Evolutionary conservation across 176 grass and related monocot species (phyloP).

Genomic region (Puya raimondii): DNA sequence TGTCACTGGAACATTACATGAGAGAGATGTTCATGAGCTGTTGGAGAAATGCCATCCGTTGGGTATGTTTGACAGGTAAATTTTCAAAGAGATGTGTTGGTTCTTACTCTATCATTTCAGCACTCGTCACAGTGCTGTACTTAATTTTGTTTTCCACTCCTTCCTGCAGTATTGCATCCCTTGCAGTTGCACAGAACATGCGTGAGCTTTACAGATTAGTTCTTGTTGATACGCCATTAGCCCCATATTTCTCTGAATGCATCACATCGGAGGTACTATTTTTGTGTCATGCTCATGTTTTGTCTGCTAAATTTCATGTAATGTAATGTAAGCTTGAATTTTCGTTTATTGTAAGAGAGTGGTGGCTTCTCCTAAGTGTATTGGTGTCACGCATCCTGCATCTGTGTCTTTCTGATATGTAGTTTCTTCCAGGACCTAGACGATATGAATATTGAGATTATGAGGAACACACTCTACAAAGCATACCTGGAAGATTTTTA

Average conservation of each 20-base stretch:
- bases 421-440: conserved; percentile 78
- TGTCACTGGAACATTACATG: conserved; percentile 93
- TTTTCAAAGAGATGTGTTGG: conserved; percentile 1
- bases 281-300: conserved; percentile 3
- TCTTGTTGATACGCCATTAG: conserved; percentile 91
- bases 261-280: conserved; percentile 89
- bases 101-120: not conserved
- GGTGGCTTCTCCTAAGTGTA: not conserved
- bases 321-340: not conserved
- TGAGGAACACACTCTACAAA: conserved; percentile 99
- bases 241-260: conserved; percentile 97
- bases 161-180: conserved; percentile 74
- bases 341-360: not conserved
- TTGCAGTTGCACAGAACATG: conserved; percentile 99
- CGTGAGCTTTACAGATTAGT: conserved; percentile 98
- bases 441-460: conserved; percentile 99
- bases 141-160: conserved; percentile 8
- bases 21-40: conserved; percentile 96
- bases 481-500: conserved; percentile 99
- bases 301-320: not conserved
- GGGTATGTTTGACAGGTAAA: conserved; percentile 99
- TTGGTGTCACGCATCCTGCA: conserved; percentile 2
- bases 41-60: conserved; percentile 98
- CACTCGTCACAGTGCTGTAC: conserved; percentile 19
- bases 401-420: not conserved